phyloP scores from a whole-genome alignment of 192 early-diverging fungal species.

The Endogone sp. region DNA sequence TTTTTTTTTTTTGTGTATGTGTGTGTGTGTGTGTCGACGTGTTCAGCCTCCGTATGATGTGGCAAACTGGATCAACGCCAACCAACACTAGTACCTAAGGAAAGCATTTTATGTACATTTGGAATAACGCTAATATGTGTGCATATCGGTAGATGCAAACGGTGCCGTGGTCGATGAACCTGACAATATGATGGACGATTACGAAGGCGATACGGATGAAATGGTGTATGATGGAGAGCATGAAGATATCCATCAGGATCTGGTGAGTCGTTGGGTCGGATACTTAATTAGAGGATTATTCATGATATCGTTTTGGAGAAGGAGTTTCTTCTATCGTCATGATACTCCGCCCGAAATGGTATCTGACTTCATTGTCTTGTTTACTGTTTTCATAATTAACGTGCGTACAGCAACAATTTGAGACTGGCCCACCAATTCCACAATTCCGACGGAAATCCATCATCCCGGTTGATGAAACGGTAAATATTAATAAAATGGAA shows the following conservation, averaged over 20 bases:
- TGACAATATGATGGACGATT: neutral
- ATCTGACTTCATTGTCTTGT: neutral
- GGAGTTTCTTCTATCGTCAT: too few relatives aligned
- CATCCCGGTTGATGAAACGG: conserved; percentile 55
- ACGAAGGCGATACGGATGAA: neutral
- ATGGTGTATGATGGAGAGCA: neutral
- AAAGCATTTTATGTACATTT: neutral
- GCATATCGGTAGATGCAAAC: neutral
- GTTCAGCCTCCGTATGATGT: too few relatives aligned
- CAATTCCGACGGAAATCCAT: conserved; percentile 57
- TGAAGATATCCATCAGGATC: conserved; percentile 12
- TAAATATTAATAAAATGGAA: too few relatives aligned
- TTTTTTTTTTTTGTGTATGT: too few relatives aligned
- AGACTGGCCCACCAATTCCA: conserved; percentile 26
- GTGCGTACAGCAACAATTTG: conserved; percentile 33
- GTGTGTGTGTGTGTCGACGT: too few relatives aligned
- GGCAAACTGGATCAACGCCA: too few relatives aligned
- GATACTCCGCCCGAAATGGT: neutral
- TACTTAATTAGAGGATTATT: neutral
- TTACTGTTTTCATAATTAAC: neutral
- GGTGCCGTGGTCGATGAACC: neutral
- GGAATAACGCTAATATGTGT: too few relatives aligned
- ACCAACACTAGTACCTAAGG: neutral
- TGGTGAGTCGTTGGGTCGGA: neutral
- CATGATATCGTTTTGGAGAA: too few relatives aligned